These are phyloP conservation scores for Scheffersomyces stipitis DNA, from an alignment of 805 yeast species.

Conservation along the genomic window DNA sequence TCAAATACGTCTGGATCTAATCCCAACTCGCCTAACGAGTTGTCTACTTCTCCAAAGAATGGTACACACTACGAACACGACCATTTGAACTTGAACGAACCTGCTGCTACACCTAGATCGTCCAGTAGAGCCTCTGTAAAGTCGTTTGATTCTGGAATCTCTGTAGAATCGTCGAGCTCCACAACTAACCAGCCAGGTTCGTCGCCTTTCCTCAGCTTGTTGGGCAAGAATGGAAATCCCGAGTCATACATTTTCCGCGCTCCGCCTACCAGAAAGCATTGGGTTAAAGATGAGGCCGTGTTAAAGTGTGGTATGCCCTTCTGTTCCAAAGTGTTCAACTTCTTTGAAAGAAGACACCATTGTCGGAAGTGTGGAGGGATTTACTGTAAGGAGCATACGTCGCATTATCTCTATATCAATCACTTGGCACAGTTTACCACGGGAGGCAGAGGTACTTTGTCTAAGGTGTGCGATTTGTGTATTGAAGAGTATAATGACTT, in stretches of 20 bases:
- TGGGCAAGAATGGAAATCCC: conserved; percentile 11
- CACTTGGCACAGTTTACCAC: conserved; percentile 62
- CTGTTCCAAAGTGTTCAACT: conserved; percentile 70
- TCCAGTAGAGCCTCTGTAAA: conserved; percentile 23
- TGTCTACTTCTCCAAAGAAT: conserved; percentile 11
- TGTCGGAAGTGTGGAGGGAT: conserved; percentile 85
- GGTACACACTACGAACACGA: conserved; percentile 2
- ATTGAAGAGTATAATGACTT: conserved; percentile 58
- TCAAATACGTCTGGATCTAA: conserved; percentile 1
- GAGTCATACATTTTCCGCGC: conserved; percentile 30
- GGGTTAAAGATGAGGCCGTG: conserved; percentile 70
- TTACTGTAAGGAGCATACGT: conserved; percentile 68
- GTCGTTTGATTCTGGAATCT: conserved; percentile 32
- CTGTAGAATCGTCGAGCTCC: conserved; percentile 23
- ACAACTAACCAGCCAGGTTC: conserved; percentile 10
- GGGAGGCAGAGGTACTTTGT: conserved; percentile 64
- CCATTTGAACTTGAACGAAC: background rate
- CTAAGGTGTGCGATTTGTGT: conserved; percentile 71
- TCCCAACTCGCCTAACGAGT: conserved; percentile 1
- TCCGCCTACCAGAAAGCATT: conserved; percentile 61
- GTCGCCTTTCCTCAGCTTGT: conserved; percentile 22
- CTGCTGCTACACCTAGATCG: conserved; percentile 5
- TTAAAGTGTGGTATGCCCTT: conserved; percentile 53
- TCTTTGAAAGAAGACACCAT: conserved; percentile 78
- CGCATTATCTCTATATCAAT: conserved; percentile 55